Evolutionary conservation across 164 flowering plant species (phyloP), one percentile per base, ranked within the genome.

Genomic region (Aristolochia contorta): DNA sequence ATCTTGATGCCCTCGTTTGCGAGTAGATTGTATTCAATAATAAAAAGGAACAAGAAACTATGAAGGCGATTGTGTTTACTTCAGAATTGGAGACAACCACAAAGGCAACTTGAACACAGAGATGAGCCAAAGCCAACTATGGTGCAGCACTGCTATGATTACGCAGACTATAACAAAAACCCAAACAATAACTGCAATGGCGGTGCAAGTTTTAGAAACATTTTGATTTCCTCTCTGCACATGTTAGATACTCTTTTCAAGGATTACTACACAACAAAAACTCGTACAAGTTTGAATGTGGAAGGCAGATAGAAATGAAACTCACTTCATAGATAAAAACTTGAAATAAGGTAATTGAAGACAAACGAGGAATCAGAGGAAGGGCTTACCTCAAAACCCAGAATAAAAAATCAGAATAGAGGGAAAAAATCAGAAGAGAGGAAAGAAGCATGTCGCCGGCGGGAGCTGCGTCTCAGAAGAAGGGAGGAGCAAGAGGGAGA

Each of bases 91-190:
- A 71, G 30, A 13, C 20, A 6, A 65, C 13, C 12, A 53, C 33
- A 2, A 18, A 20, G 8, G 8, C 30, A 41, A 61, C 96, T 80
- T 92, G 73, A 92, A 92, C 53, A 82, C 71, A 49, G 87, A 75
- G 61, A 84, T 77, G 18, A 89, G 78, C 96, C 96, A 87, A 56
- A 89, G 90, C 98, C 98, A 92, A 22, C 89, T 78, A 67, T 87
- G 88, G 41, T 18, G 66, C 16, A 87, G 86, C 70, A 75, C 59
- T 51, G 96, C 92, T 46, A 92, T 59, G 72, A 83, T 77, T 50
- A 82, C 71, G 58, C 98, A 89, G 52, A 84, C 68, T 30, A 75
- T 82, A 49, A 82, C 93, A 58, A 69, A 33, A 23, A 70, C 37
- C 92, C 87, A 92, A 15, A 72, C 87, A 58, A 50, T 79, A 57